Conservation (phyloP, 2,329 filamentous ascomycete species). For the Beauveria pseudobassiana region DNA sequence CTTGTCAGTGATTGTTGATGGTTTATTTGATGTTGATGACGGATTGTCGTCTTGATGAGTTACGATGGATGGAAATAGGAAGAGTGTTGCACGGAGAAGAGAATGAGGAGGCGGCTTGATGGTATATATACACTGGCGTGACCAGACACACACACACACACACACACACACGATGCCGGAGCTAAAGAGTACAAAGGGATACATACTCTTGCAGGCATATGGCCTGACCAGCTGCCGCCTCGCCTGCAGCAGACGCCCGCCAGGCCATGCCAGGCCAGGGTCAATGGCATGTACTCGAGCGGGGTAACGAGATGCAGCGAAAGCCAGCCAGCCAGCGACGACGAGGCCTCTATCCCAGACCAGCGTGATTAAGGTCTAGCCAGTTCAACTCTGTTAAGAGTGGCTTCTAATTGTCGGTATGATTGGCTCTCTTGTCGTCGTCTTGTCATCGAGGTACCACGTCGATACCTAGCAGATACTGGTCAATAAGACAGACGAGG, state of each 20-base stretch:
- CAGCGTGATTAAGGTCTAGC: neutral
- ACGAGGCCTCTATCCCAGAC: neutral
- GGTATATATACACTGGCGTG: constrained; percentile 3
- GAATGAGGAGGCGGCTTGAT: neutral
- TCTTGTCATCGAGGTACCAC: neutral
- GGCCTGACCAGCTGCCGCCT: neutral
- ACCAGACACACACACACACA: neutral
- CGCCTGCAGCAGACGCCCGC: neutral
- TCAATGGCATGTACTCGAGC: neutral
- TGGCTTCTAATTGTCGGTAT: neutral
- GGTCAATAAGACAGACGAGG: neutral
- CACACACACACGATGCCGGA: neutral
- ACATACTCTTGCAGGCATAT: neutral
- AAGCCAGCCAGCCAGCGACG: neutral
- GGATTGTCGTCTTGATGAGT: neutral
- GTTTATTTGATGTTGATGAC: neutral
- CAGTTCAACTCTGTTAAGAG: no score
- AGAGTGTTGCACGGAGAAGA: neutral
- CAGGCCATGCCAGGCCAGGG: neutral
- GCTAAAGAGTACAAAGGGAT: constrained; percentile 1
- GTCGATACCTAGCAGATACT: neutral
- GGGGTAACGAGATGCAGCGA: constrained; percentile 2
- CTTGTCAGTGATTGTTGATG: neutral
- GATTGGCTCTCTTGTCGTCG: neutral
- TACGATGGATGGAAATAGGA: neutral